phyloP scores from a whole-genome alignment of 345 rosid species.

The Bretschneidera sinensis region DNA sequence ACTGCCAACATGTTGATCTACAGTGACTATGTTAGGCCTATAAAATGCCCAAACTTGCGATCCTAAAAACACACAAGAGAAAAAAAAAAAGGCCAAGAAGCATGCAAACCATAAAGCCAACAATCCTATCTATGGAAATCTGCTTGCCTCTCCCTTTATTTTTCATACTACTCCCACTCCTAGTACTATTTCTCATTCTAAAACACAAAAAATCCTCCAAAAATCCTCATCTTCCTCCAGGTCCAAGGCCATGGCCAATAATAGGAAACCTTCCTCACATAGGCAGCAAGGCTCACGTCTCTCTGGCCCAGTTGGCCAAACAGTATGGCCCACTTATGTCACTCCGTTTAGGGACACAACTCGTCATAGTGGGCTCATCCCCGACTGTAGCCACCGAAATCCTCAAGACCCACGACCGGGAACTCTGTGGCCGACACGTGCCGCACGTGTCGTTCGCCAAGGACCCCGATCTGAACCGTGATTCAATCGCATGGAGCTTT shows the following conservation, averaged over 20 bases:
- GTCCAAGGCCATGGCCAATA: slow-evolving; percentile 25
- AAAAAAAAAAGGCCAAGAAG: too few species aligned
- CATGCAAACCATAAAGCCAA: background rate
- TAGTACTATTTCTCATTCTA: background rate
- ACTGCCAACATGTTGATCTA: too few species aligned
- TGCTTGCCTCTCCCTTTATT: background rate
- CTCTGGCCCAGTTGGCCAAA: slow-evolving; percentile 7
- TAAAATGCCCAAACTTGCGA: too few species aligned
- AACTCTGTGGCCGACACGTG: slow-evolving; percentile 17
- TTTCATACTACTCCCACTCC: background rate
- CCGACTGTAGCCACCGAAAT: slow-evolving; percentile 20
- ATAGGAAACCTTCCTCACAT: slow-evolving; percentile 17
- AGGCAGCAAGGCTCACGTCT: slow-evolving; percentile 9
- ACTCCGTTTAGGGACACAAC: slow-evolving; percentile 20
- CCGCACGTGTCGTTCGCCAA: slow-evolving; percentile 1
- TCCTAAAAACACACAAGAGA: too few species aligned
- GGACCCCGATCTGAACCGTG: slow-evolving; percentile 3
- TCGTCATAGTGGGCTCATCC: slow-evolving; percentile 22
- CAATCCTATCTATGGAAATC: too few species aligned
- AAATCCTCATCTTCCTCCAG: slow-evolving; percentile 17
- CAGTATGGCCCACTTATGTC: slow-evolving; percentile 20
- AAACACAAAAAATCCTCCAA: background rate
- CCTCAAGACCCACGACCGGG: slow-evolving; percentile 23
- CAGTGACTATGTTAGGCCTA: too few species aligned
- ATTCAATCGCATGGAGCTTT: slow-evolving; percentile 6